Evolutionary conservation across 1,284 basidiomycete species (phyloP), one percentile per base, ranked within the genome.

Genomic region (Malassezia psittaci): DNA sequence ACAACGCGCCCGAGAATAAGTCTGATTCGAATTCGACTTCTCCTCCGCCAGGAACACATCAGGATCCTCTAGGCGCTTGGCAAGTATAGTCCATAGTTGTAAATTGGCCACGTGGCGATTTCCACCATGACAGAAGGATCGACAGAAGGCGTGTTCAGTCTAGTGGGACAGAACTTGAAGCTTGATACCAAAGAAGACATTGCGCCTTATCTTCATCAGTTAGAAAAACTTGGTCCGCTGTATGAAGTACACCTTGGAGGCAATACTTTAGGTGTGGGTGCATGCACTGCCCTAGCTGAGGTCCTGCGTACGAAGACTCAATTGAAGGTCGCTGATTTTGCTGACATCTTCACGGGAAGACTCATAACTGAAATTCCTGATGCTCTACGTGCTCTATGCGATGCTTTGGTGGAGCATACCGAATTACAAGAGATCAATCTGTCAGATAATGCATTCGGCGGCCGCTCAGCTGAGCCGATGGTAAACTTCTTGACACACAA

Each of bases 271-370:
- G 93, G 94, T 52, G 83, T 94, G 29, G 90, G 88, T 70, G 93
- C 93, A 36, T 87, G 89, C 57, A 76, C 84, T 70, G 88, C 87
- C 33, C 81, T 98, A 41, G 90, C 85, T 50, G 84, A 85, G 48
- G 86, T 87, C 49, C 78, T 98, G 53, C 79, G 82, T 61, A 83
- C 81, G 66, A 84, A 88, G 44, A 79, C 78, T 77, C 2, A 77
- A 96, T 54, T 46, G n/a, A 54, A 96, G 90, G 79, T 94, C 53
- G 93, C 90, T 64, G 86, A 96, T 79, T 87, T 96, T 65, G 87
- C 90, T 45, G 94, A 96, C 78, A 93, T 98, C 77, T 98, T 98
- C 78, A 96, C 93, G 10, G 89, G 91, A 48, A 86, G 94, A 58
- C 81, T 96, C 65, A 96, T 96, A 78, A 81, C 83, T 59, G 93